Evolutionary conservation across 805 yeast species (phyloP), one percentile per base, ranked within the genome.

Genomic region (Zygotorulaspora sp.): DNA sequence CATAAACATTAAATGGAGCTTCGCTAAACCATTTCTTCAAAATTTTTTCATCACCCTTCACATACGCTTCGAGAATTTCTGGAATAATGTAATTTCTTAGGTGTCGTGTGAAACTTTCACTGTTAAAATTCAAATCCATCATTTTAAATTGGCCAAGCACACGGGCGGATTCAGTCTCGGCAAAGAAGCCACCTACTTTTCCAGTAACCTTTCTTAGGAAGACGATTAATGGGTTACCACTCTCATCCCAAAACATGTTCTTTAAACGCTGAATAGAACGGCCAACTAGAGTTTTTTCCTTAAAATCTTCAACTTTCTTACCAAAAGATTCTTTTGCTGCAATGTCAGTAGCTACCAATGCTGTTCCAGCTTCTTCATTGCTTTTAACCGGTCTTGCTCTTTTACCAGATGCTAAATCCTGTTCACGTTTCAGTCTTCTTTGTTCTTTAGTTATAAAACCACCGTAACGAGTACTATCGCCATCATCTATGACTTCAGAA

Each of bases 101-200:
- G 42, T 90, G 89, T 50, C 74, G 78, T 46, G 81, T 74, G 69
- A 92, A 89, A 41, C 73, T 77, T 43, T 86, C 90, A 52, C 77
- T 72, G 46, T 78, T 79, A 71, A 92, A 92, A 26, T 76, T 70
- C 36, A 97, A 96, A 65, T 92, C 99, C 75, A 90, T 80, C 58
- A 78, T 75, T 66, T 78, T 83, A 68, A 92, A 86, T 57, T 81
- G 78, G 50, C 83, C 79, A 47, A 84, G 71, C n/a, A 89, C 98
- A 62, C 83, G 83, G 15, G 96, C 97, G 47, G 85, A 79, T 68
- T 92, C 99, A 24, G 97, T 92, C 67, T 92, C 99, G 27, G 92
- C 92, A 57, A 89, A 89, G 56, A 89, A 79, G 5, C 95, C 87
- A 35, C 92, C 81, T 40, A 92, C 67, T 57, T 86, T 83, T 57